These are phyloP conservation scores for Glaciozyma antarctica DNA, from an alignment of 768 basidiomycete genomes.

Conservation along the genomic window DNA sequence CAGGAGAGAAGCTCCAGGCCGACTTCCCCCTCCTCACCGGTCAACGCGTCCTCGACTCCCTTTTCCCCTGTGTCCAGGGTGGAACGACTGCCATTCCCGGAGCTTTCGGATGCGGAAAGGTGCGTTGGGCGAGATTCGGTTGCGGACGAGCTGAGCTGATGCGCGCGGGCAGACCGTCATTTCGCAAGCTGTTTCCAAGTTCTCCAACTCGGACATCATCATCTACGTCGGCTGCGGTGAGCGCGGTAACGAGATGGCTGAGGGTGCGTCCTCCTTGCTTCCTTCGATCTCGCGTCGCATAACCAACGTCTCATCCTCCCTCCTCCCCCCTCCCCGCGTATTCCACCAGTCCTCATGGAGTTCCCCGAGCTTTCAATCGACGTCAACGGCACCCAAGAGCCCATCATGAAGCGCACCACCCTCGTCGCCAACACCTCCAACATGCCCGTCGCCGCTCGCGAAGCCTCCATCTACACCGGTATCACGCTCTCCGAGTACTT, in stretches of 20 bases:
- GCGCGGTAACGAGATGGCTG: conserved; percentile 73
- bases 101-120: conserved; percentile 93
- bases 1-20: conserved; percentile 89
- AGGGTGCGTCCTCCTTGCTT: conserved; percentile 41
- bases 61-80: conserved; percentile 97
- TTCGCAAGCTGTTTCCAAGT: conserved; percentile 94
- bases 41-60: conserved; percentile 89
- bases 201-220: conserved; percentile 98
- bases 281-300: background rate
- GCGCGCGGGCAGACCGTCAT: conserved; percentile 64
- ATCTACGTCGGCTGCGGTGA: conserved; percentile 99
- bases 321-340: background rate
- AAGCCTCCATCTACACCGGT: conserved; percentile 98
- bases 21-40: conserved; percentile 87
- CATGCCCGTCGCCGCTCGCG: conserved; percentile 99
- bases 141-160: background rate
- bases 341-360: conserved; percentile 76
- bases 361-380: conserved; percentile 88
- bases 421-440: conserved; percentile 99
- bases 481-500: conserved; percentile 99
- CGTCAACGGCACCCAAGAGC: conserved; percentile 78
- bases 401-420: conserved; percentile 99
- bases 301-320: background rate
- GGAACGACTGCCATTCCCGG: conserved; percentile 97
- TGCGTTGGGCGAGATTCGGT: conserved; percentile 28